Evolutionary conservation across 768 basidiomycete species (phyloP).

Genomic region (Dentipellis sp.): DNA sequence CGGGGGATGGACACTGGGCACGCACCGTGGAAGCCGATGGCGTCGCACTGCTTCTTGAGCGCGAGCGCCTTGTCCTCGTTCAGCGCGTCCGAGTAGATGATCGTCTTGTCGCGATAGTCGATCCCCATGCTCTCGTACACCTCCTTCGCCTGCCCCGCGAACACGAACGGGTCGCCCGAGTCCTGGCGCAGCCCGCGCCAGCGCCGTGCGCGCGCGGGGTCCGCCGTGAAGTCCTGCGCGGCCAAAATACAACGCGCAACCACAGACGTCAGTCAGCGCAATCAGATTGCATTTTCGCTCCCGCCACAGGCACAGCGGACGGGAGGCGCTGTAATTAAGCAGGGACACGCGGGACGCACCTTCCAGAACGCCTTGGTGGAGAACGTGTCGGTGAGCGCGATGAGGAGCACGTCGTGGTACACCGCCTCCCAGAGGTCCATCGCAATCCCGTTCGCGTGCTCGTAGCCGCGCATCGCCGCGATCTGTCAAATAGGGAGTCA

Average conservation of each 20-base stretch:
- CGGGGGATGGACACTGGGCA: background rate
- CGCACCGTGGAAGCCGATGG: constrained; percentile 61
- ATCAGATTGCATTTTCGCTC: background rate
- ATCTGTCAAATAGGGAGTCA: constrained; percentile 33
- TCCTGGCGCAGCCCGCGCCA: constrained; percentile 91
- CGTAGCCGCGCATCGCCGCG: constrained; percentile 79
- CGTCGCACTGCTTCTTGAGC: constrained; percentile 63
- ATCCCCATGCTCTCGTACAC: constrained; percentile 67
- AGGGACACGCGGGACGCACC: constrained; percentile 26
- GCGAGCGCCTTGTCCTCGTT: constrained; percentile 59
- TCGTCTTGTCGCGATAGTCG: constrained; percentile 50
- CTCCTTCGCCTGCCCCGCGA: constrained; percentile 63
- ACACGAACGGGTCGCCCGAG: constrained; percentile 83
- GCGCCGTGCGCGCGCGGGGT: constrained; percentile 50
- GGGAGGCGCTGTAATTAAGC: background rate
- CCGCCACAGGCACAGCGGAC: background rate
- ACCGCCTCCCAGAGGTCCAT: constrained; percentile 83
- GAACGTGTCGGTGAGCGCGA: constrained; percentile 94
- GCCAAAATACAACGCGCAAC: background rate
- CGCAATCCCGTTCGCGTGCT: constrained; percentile 60
- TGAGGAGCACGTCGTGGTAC: constrained; percentile 45
- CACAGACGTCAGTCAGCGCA: background rate
- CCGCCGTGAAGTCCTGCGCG: constrained; percentile 44
- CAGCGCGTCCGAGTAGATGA: constrained; percentile 83
- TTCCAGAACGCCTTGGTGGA: constrained; percentile 80